Evolutionary conservation across 1,284 basidiomycete genomes (phyloP), one percentile per base, ranked within the genome.

Genomic region (Fomitopsis pinicola): DNA sequence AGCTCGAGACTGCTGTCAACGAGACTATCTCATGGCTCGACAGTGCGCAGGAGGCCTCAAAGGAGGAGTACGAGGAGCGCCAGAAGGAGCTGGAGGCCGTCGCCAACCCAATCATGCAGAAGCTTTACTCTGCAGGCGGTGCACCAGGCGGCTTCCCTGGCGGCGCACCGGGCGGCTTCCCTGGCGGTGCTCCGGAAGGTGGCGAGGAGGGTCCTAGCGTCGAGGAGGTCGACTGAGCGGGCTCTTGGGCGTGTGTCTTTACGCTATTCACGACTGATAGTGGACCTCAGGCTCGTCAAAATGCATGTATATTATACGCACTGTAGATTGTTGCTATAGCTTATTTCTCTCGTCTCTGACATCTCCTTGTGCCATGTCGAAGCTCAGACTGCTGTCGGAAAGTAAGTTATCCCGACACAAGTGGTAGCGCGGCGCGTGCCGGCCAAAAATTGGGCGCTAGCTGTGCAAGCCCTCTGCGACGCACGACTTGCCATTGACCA

Each of bases 11-110:
- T 62, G 87, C 92, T 54, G 90, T 98, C 76, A 87, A 92, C 72
- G 94, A 95, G 65, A 78, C 91, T 63, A 94, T 98, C 79, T 76
- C 81, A 63, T 96, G 93, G 93, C 89, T 99, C 69, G 97, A 98
- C 75, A 78, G 69, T 64, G 91, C 92, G 54, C 91, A 94, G 72
- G 94, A 98, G 77, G 97, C 87, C 12, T 90, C 89, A 66, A 97
- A 95, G 81, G 94, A 97, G 73, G 97, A 99, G 82, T 97, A 98
- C 80, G 91, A 95, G 77, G 85, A 85, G 74, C 92, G 90, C 80
- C 96, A 98, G 78, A 97, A 98, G 85, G 96, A 98, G 80, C 84
- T 99, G 62, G 97, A 99, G 82, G 80, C 74, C 12, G 76, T 95
- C 67, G 92, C 95, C 69, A 96, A 69, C 83, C 95, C 95, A 56